These are phyloP conservation scores for Ceratobasidium sp. DNA, from an alignment of 1,284 basidiomycete species.

Conservation along the genomic window DNA sequence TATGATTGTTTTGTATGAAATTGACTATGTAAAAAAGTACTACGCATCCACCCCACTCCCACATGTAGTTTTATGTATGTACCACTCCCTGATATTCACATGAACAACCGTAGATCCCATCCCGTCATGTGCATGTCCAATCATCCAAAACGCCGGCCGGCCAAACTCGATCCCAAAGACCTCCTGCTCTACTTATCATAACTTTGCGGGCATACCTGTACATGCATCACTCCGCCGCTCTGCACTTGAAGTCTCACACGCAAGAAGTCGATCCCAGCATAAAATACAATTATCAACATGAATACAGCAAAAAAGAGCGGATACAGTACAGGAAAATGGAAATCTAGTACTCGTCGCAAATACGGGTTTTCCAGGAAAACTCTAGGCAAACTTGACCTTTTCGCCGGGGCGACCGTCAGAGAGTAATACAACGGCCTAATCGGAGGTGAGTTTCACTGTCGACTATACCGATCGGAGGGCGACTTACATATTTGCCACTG, in stretches of 20 bases:
- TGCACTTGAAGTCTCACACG: background rate
- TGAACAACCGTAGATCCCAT: too few species aligned
- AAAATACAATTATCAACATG: slow-evolving; percentile 18
- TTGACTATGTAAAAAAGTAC: too few species aligned
- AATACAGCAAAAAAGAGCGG: background rate
- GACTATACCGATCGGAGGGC: slow-evolving; percentile 34
- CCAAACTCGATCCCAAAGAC: too few species aligned
- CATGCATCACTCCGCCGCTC: background rate
- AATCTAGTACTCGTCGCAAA: background rate
- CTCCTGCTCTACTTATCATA: too few species aligned
- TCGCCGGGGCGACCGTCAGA: slow-evolving; percentile 86
- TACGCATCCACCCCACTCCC: too few species aligned
- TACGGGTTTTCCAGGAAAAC: background rate
- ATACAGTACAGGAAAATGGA: background rate
- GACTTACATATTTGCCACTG: slow-evolving; percentile 88
- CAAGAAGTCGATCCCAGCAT: background rate
- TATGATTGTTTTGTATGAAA: too few species aligned
- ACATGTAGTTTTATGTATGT: too few species aligned
- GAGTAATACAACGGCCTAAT: slow-evolving; percentile 81
- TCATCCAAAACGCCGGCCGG: too few species aligned
- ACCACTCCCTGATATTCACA: too few species aligned
- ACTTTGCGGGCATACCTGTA: too few species aligned
- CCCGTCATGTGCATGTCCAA: too few species aligned
- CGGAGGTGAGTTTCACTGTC: slow-evolving; percentile 15
- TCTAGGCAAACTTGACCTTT: slow-evolving; percentile 73